Evolutionary conservation across 352 stramenopile species (phyloP).

Genomic region (Pythium rhizo-oryzae): DNA sequence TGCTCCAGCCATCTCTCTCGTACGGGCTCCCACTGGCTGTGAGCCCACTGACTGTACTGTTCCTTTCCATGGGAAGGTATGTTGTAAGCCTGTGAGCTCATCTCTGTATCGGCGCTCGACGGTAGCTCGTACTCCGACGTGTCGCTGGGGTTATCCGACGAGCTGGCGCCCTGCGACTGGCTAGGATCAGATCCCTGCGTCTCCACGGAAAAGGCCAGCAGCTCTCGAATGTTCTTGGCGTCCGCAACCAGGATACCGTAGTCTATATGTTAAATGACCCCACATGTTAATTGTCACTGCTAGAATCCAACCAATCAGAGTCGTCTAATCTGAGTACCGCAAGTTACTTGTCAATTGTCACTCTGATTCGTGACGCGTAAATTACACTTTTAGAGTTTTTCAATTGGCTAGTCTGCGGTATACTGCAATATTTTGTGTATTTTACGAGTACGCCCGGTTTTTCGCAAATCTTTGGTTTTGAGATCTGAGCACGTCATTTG

Average conservation of each 20-base stretch:
- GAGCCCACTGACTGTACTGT: conserved; percentile 1
- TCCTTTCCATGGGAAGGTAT: background rate
- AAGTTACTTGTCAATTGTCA: too few species aligned
- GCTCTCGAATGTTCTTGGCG: background rate
- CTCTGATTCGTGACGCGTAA: too few species aligned
- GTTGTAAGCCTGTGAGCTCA: background rate
- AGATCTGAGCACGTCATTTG: too few species aligned
- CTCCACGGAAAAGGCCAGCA: background rate
- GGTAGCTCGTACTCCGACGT: background rate
- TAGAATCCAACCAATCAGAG: too few species aligned
- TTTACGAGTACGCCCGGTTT: too few species aligned
- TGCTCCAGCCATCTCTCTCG: background rate
- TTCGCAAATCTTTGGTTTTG: too few species aligned
- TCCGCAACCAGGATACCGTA: background rate
- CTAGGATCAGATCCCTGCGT: background rate
- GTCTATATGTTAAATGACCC: too few species aligned
- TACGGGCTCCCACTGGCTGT: background rate
- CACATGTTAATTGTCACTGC: too few species aligned
- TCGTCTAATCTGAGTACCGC: too few species aligned
- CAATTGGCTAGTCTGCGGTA: too few species aligned
- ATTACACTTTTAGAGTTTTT: too few species aligned
- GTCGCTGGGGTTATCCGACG: background rate
- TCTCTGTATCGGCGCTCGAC: background rate
- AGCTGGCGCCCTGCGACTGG: background rate
- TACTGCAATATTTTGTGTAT: too few species aligned